Evolutionary conservation across 2,329 filamentous ascomycete genomes (phyloP), one percentile per base, ranked within the genome.

Genomic region (Hypoxylon sp.): DNA sequence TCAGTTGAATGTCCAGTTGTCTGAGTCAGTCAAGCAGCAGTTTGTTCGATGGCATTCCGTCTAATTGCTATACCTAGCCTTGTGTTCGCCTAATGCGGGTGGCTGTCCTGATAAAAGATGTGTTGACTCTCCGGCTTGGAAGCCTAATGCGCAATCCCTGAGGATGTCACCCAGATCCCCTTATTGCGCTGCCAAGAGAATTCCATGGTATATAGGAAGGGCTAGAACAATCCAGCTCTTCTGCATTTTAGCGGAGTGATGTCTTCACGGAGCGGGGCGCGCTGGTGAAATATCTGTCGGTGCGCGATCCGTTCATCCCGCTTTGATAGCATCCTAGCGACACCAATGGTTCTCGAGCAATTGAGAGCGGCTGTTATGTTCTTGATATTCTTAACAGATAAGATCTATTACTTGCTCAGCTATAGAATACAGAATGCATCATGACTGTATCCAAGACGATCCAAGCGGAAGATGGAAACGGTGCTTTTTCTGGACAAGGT

Each of bases 231-330:
- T 50, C 58, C 48, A 53, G 52, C 42, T 51, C 18, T 14, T 45
- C 44, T 33, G 28, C 42, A 11, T 32, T 40, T 38, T 52, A 53
- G 45, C 53, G 57, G 61, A 65, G 55, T 61, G 51, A 67, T 65
- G 61, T 53, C 54, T 60, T 33, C 57, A 59, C 42, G 48, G 28
- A 46, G 54, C 51, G 48, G 61, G 58, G 63, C n/a, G n/a, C n/a
- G 49, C 33, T 52, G 16, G 36, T 30, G 26, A 46, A 52, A 61
- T 60, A 51, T 40, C 56, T 4, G 33, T 33, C 63, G 67, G 67
- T 69, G 55, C 53, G 18, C 67, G 67, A 67, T 60, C 67, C 67
- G 67, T 30, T 46, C 60, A 67, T 61, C 67, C 67, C 64, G 46
- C 50, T 22, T 40, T 3, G 40, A 11, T 26, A 58, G 57, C 62